Evolutionary conservation across 306 rosid species (phyloP).

Genomic region (Carpinus fangiana): DNA sequence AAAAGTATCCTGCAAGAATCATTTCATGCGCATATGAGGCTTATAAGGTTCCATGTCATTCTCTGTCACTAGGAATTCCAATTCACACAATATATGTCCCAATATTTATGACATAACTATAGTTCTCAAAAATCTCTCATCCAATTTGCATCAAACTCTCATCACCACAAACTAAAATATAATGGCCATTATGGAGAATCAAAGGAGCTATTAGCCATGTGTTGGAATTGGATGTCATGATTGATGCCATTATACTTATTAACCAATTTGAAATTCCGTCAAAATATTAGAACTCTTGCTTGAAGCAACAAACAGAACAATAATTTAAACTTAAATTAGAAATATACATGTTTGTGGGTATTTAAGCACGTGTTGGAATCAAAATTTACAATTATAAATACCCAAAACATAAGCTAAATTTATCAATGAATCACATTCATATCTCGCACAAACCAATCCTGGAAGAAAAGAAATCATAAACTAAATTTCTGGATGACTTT

Average conservation of each 20-base stretch:
- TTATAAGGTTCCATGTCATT: background rate
- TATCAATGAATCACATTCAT: background rate
- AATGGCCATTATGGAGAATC: background rate
- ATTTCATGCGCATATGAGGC: background rate
- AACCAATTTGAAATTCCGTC: background rate
- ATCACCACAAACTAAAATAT: background rate
- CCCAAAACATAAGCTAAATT: background rate
- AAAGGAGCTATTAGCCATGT: background rate
- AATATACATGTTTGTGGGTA: background rate
- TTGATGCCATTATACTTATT: background rate
- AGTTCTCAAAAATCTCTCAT: too few relatives aligned
- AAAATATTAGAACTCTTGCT: background rate
- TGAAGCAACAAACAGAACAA: background rate
- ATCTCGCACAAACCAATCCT: background rate
- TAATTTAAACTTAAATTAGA: background rate
- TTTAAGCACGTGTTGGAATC: background rate
- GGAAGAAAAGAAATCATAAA: background rate
- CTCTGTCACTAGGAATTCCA: background rate
- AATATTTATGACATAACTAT: too few relatives aligned
- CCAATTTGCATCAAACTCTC: background rate
- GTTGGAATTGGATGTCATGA: too few relatives aligned
- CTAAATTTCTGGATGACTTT: background rate
- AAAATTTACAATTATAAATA: slow-evolving; percentile 9
- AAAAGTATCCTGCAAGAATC: background rate
- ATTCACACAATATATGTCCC: background rate